Conservation (phyloP, 192 early-diverging fungal genomes). For the Coemansia reversa region DNA sequence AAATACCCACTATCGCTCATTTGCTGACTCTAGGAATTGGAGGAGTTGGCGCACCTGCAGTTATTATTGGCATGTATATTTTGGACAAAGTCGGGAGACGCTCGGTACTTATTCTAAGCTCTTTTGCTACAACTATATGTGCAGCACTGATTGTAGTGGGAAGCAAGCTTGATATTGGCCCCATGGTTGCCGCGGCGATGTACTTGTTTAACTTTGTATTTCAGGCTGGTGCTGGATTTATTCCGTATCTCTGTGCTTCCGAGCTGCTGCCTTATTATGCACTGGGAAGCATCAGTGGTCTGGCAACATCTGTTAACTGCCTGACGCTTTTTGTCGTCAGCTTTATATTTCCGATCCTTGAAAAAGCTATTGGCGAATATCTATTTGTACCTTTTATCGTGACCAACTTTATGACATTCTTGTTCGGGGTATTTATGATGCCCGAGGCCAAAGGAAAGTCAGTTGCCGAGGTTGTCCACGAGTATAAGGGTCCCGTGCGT, state of each 20-base stretch:
- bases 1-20: constrained; percentile 59
- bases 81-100: constrained; percentile 78
- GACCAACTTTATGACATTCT: constrained; percentile 44
- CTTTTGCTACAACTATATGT: constrained; percentile 62
- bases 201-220: constrained; percentile 78
- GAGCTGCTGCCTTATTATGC: constrained; percentile 73
- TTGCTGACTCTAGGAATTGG: constrained; percentile 79
- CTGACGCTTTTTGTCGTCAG: constrained; percentile 66
- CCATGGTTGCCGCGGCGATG: constrained; percentile 60
- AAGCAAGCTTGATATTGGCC: constrained; percentile 57
- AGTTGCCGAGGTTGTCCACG: constrained; percentile 31
- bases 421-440: constrained; percentile 55
- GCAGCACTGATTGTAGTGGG: constrained; percentile 60
- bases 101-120: constrained; percentile 61
- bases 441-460: constrained; percentile 71
- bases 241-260: constrained; percentile 76
- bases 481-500: constrained; percentile 44
- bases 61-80: constrained; percentile 66
- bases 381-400: constrained; percentile 67
- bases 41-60: constrained; percentile 71
- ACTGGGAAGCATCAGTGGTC: constrained; percentile 62
- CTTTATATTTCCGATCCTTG: constrained; percentile 59
- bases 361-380: constrained; percentile 55
- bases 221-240: constrained; percentile 81
- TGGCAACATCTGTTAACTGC: constrained; percentile 67